Base-by-base conservation (phyloP, 345 rosid genomes). In the Moringa oleifera region DNA sequence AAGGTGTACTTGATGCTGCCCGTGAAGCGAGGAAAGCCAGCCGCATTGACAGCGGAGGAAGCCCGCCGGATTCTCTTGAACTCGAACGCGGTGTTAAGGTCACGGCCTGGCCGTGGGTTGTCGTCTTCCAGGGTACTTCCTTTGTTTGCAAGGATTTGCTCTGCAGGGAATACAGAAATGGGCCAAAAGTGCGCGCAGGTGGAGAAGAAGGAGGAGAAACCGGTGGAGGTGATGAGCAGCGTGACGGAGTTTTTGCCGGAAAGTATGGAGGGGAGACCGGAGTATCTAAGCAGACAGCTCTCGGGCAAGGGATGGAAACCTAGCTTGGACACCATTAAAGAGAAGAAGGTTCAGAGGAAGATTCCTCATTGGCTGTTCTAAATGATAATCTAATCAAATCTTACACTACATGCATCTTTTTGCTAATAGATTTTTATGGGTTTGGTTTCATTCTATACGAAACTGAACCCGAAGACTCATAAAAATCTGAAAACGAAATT, bases 221-320 rank as follows among this genome's bases (percentile, higher is more conserved):
- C 47, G 55, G 41, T 41, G 62, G 62, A 68, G 66, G 65, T 37
- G 70, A 11, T 33, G 11, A 33, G 37, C 6, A 4, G 37, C 11
- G 5, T 33, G 22, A 0, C 59, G 28, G 79, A 69, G 50, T 2
- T 68, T 5, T 61, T 58, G 58, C 52, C 58, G 25, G 80, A 77
- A 57, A 57, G 37, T 47, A 19, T 57, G 58, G 87, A 73, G 53
- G 75, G 66, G 0, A 59, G 50, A 31, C 83, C 86, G 55, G 84
- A 84, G 68, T 73, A 72, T 73, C 68, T 90, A 78, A 83, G 86
- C 53, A 47, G 83, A 77, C 80, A 79, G 53, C 22, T 80, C 24
- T 85, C 89, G 11, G 91, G 94, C 21, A 89, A 77, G 73, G 84
- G 86, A n/a, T 90, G 97, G 97, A 90, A 73, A 72, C 97, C 94